Evolutionary conservation across 140 eudicot species (phyloP).

Genomic region (Artemisia princeps): DNA sequence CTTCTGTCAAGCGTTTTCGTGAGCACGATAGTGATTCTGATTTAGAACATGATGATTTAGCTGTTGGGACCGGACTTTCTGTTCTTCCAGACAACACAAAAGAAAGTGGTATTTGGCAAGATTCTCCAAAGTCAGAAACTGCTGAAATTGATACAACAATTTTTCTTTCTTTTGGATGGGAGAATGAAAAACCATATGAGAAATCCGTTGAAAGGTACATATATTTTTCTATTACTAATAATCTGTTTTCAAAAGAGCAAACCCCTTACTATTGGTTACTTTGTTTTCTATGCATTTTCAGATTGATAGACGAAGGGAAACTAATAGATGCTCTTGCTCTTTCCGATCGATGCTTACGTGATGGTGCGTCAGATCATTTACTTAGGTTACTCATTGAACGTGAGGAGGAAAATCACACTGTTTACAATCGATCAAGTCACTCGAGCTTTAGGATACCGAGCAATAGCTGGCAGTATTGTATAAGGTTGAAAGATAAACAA

Average conservation of each 20-base stretch:
- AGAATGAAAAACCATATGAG: constrained; percentile 89
- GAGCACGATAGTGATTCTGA: constrained; percentile 85
- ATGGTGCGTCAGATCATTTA: constrained; percentile 85
- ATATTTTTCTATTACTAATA: not conserved
- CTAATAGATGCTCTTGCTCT: constrained; percentile 96
- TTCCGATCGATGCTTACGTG: constrained; percentile 86
- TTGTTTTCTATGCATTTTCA: constrained; percentile 21
- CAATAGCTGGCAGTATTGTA: constrained; percentile 90
- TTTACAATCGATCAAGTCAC: constrained; percentile 35
- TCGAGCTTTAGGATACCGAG: constrained; percentile 48
- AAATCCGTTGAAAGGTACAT: constrained; percentile 78
- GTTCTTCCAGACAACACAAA: constrained; percentile 40
- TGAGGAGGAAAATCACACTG: constrained; percentile 50
- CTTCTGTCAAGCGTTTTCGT: constrained; percentile 66
- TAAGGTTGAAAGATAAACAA: constrained; percentile 80
- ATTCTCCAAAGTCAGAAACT: constrained; percentile 47
- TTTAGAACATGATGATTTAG: constrained; percentile 70
- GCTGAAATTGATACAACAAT: constrained; percentile 51
- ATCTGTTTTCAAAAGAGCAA: not conserved
- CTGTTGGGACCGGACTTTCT: constrained; percentile 40
- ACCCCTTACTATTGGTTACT: constrained; percentile 10
- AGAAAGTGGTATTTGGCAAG: constrained; percentile 53
- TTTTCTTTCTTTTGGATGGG: constrained; percentile 93
- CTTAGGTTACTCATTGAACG: constrained; percentile 75
- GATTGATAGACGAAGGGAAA: constrained; percentile 88